Conservation (phyloP, 345 rosid species). For the Brassica incana region DNA sequence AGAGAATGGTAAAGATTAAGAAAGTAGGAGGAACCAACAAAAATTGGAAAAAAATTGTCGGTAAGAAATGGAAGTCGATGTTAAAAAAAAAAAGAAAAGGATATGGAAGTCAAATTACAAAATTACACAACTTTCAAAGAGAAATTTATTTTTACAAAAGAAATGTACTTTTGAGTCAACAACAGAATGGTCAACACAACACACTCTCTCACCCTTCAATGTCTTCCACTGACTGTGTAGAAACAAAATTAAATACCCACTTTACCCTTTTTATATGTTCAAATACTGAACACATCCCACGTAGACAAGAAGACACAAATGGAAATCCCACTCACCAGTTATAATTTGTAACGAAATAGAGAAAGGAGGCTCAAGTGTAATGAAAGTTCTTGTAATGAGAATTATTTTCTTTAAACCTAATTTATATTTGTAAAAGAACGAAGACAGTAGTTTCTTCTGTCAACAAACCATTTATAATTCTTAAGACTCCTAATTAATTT, state of each 20-base stretch:
- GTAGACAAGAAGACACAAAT: constrained; percentile 48
- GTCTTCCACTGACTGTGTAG: constrained; percentile 29
- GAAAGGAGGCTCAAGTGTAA: neutral
- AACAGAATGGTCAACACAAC: constrained; percentile 20
- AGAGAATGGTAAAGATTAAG: neutral
- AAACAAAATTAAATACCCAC: constrained; percentile 49
- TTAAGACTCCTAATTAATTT: neutral
- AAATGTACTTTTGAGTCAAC: constrained; percentile 28
- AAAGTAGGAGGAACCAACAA: neutral
- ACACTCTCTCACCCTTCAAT: constrained; percentile 13
- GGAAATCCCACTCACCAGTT: constrained; percentile 43
- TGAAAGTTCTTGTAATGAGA: neutral
- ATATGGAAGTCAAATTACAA: constrained; percentile 11
- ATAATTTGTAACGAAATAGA: neutral
- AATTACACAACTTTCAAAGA: neutral
- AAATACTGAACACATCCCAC: constrained; percentile 47
- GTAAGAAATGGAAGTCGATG: neutral
- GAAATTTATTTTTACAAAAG: neutral
- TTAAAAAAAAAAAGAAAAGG: neutral
- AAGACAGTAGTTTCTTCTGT: neutral
- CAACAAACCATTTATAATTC: neutral
- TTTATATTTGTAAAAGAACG: neutral
- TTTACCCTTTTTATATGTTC: constrained; percentile 52
- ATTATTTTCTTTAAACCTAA: too few relatives aligned
- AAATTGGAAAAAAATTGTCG: neutral